A percentile compares a stretch with the other conserved stretches of the same genome.
Evolutionary conservation across 805 yeast species (phyloP).

Genomic region (Kodamaea jinghongensis): DNA sequence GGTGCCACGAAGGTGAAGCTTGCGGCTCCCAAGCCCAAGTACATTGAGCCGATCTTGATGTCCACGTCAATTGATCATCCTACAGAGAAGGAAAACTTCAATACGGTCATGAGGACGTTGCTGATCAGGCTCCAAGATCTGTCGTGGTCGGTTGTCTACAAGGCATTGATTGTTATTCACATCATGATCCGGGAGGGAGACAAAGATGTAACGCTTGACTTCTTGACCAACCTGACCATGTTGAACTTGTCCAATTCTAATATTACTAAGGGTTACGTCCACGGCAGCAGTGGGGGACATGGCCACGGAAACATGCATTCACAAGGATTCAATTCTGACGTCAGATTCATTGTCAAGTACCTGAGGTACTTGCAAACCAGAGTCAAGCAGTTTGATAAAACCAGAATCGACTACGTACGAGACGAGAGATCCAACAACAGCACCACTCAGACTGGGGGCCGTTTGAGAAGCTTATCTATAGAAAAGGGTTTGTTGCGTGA

Average conservation of each 20-base stretch:
- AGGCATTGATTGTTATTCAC: conserved; percentile 80
- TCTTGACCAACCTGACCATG: conserved; percentile 49
- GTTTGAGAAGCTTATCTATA: conserved; percentile 61
- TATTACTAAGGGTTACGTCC: conserved; percentile 37
- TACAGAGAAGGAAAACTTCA: conserved; percentile 50
- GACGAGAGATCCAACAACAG: conserved; percentile 52
- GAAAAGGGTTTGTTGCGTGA: conserved; percentile 82
- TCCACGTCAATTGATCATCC: conserved; percentile 53
- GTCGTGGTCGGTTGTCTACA: conserved; percentile 91
- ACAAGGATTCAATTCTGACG: conserved; percentile 40
- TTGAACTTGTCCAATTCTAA: conserved; percentile 42
- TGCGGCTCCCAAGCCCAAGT: conserved; percentile 98
- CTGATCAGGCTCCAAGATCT: conserved; percentile 64
- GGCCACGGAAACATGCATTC: conserved; percentile 8
- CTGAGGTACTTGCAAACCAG: conserved; percentile 67
- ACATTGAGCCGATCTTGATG: conserved; percentile 87
- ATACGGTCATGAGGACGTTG: conserved; percentile 65
- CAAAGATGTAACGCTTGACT: conserved; percentile 65
- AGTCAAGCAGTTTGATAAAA: conserved; percentile 63
- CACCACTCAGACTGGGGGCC: conserved; percentile 50
- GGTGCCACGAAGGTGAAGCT: conserved; percentile 53
- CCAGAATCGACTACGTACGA: conserved; percentile 74
- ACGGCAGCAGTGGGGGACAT: conserved; percentile 25
- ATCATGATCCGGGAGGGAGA: conserved; percentile 93
- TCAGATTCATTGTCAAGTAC: conserved; percentile 60